Base-by-base conservation (phyloP, 2,329 filamentous ascomycete species). In the Clonostachys solani region DNA sequence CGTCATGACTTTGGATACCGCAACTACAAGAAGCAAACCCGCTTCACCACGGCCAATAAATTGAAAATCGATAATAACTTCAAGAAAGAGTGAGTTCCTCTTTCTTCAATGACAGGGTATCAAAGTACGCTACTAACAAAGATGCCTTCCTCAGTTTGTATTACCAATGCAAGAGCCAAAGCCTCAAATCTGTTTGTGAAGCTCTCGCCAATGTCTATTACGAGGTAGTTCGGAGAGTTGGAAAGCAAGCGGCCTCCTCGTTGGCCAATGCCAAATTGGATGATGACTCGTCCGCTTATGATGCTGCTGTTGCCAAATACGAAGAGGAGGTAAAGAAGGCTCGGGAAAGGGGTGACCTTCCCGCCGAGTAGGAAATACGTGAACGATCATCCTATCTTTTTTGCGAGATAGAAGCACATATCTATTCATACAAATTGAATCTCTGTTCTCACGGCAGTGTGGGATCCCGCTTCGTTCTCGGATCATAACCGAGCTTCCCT, bases 1-100 rank as follows among this genome's bases (percentile, higher is more conserved):
- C 52, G 57, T 10, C 57, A 56, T 42, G 52, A 58, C 50, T 59
- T 58, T 46, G 57, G 53, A 37, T 58, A 59, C 53, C 48, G 53
- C 44, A 59, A 59, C 52, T 54, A 48, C 56, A 71, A 73, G 54
- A 50, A 45, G 6, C 71, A 74, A 54, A 51, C 48, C 44, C 47
- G 47, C 16, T 49, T 49, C 44, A 46, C 33, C 36, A 41, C 43
- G 29, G 47, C 17, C 23, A 46, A 37, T 41, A 49, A 49, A 44
- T 36, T 46, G 12, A 16, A 33, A 4, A 49, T 49, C 36, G 47
- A 75, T 47, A 50, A 56, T 43, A 68, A 69, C 19, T 74, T 76
- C 56, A 62, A 63, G 50, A 50, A 52, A 4, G 64, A 67, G 63
- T 66, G 45, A 19, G 59, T 51, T 7, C 2, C 15, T 18, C 8